A percentile compares a stretch with the other conserved stretches of the same genome.
These are phyloP conservation scores for Comarum palustre DNA, from an alignment of 306 rosid genomes.

Conservation along the genomic window DNA sequence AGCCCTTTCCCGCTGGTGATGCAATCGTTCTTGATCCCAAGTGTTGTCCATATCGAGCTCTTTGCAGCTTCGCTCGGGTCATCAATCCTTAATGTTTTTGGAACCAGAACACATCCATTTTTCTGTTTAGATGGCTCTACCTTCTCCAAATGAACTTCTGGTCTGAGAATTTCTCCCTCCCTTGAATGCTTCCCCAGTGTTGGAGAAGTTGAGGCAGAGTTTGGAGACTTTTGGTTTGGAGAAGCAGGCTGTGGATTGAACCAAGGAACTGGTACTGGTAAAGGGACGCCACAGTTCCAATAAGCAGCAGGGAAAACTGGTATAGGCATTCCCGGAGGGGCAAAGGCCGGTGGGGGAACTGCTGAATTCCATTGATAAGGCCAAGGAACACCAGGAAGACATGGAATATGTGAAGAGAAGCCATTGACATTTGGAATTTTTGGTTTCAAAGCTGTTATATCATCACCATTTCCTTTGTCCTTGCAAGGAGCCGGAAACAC, in stretches of 20 bases:
- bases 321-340: constrained; percentile 66
- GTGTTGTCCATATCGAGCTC: constrained; percentile 93
- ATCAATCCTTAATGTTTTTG: constrained; percentile 81
- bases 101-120: constrained; percentile 67
- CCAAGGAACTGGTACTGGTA: constrained; percentile 63
- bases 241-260: constrained; percentile 49
- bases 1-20: constrained; percentile 46
- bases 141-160: constrained; percentile 29
- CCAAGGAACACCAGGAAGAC: constrained; percentile 76
- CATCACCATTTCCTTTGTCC: constrained; percentile 53
- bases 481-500: constrained; percentile 34
- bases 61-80: constrained; percentile 87
- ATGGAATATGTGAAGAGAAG: constrained; percentile 57
- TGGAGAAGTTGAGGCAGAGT: constrained; percentile 45
- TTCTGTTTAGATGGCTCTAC: constrained; percentile 48
- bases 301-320: constrained; percentile 60
- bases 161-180: constrained; percentile 43
- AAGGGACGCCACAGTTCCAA: constrained; percentile 66
- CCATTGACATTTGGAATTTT: constrained; percentile 37
- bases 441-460: constrained; percentile 45
- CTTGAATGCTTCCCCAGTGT: constrained; percentile 69
- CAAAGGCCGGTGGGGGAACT: constrained; percentile 51
- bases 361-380: constrained; percentile 69
- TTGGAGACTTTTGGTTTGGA: constrained; percentile 35
- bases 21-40: constrained; percentile 82